Percentiles rank a stretch among this genome's conserved stretches.
phyloP scores from a whole-genome alignment of 23 red algal species.

The Agarophyton chilense region DNA sequence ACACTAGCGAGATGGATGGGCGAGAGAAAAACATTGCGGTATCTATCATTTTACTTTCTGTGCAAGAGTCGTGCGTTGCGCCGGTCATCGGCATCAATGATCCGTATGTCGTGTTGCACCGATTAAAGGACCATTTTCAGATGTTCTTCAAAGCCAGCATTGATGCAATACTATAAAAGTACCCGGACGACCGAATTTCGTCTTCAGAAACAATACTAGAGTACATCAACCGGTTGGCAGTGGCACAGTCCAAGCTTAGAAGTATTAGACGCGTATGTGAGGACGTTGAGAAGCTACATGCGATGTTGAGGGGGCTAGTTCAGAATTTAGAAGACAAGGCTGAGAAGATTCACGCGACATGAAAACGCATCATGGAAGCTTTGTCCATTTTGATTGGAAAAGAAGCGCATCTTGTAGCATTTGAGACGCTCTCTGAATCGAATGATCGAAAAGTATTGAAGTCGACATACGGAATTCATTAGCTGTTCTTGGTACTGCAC shows the following conservation, averaged over 20 bases:
- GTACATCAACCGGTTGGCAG: conserved; percentile 34
- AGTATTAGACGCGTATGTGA: not conserved
- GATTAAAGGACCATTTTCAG: not conserved
- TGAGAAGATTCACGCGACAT: not conserved
- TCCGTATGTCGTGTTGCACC: not conserved
- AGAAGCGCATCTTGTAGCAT: too few species aligned
- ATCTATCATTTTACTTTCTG: not conserved
- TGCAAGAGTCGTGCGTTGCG: conserved; percentile 19
- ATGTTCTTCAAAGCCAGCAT: not conserved
- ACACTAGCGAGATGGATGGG: too few species aligned
- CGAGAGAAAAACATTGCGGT: conserved; percentile 2
- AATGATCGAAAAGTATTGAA: too few species aligned
- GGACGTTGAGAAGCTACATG: not conserved
- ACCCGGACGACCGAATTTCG: not conserved
- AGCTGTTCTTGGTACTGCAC: too few species aligned
- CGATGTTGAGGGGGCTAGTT: not conserved
- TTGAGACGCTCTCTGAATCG: too few species aligned
- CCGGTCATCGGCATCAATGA: not conserved
- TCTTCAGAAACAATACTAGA: not conserved
- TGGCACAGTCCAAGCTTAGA: not conserved
- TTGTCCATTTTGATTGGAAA: too few species aligned
- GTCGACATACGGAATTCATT: too few species aligned
- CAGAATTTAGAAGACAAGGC: not conserved
- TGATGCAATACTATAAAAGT: not conserved
- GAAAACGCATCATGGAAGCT: not conserved